Base-by-base conservation (phyloP, 257 asterid genomes). In the Plantago major region DNA sequence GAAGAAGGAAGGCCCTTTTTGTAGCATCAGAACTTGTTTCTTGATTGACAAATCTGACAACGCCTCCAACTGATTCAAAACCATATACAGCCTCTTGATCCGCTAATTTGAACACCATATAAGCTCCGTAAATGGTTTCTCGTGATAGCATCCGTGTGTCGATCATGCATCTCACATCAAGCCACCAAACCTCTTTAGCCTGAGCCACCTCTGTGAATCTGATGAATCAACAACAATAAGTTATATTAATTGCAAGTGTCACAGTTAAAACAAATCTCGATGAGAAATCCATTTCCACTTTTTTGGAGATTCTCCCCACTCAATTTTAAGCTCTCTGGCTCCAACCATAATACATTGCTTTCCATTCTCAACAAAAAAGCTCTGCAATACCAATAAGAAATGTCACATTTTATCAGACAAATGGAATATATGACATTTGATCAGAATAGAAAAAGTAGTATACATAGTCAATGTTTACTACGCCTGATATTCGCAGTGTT, bases 141-240 rank as follows among this genome's bases (percentile, higher is more conserved):
- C 48, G 18, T 2, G 94, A 81, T 55, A 84, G 42, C 50, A 82
- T 51, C 45, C 16, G 54, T 15, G 74, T 47, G 26, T 61, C 69
- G 47, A 85, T 73, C 44, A 68, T 77, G 28, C 85, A 88, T 58
- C 68, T 75, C 43, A 86, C 69, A 11, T 84, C 83, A 26, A 89
- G 82, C 95, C 86, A 82, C 15, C 84, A 78, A 43, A 78, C 77
- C 4, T 66, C 52, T 47, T 46, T 70, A 46, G 86, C 82, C 68
- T 67, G 66, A 2, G 89, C 96, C 70, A 86, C 95, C 71, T 89
- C 88, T 0, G 72, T 19, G 53, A 89, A 89, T 82, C 96, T 88
- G 74, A 12, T 69, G 5, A 2, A 43, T 43, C 12, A 22, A 22
- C 46, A 43, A 43, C 46, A 43, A 58, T 1, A 11, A 33, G 4